These are phyloP conservation scores for Penicillium italicum DNA, from an alignment of 2,329 filamentous ascomycete species.

Conservation along the genomic window DNA sequence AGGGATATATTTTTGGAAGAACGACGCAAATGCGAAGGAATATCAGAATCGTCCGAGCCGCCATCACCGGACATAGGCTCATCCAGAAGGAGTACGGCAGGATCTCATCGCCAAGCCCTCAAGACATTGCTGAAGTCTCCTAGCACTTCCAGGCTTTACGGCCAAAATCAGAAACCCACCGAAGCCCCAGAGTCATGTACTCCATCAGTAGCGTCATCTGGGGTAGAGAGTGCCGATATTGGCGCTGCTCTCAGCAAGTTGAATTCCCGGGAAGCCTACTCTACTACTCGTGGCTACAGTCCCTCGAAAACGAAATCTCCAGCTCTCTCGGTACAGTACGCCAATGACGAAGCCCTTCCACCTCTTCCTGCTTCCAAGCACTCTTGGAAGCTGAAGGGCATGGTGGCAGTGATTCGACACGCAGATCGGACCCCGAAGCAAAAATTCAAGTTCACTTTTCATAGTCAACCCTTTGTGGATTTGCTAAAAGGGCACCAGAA, in stretches of 20 bases:
- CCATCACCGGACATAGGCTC: conserved; percentile 33
- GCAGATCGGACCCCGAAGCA: conserved; percentile 97
- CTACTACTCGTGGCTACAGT: conserved; percentile 21
- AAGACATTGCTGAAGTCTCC: conserved; percentile 63
- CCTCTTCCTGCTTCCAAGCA: conserved; percentile 73
- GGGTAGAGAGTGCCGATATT: conserved; percentile 29
- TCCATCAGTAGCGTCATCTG: conserved; percentile 33
- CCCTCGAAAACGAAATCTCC: conserved; percentile 28
- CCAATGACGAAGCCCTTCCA: conserved; percentile 35
- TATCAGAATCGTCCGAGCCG: conserved; percentile 33
- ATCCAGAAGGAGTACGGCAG: conserved; percentile 38
- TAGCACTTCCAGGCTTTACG: conserved; percentile 59
- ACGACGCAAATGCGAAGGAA: conserved; percentile 47
- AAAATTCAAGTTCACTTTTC: conserved; percentile 99
- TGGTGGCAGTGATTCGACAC: conserved; percentile 93
- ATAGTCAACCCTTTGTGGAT: conserved; percentile 92
- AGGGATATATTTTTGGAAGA: conserved; percentile 85
- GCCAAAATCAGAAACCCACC: conserved; percentile 40
- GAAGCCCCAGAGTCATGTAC: conserved; percentile 37
- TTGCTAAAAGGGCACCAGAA: conserved; percentile 93
- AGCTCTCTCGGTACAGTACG: conserved; percentile 23
- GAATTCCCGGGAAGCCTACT: conserved; percentile 23
- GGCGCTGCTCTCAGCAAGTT: conserved; percentile 14
- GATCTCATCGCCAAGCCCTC: conserved; percentile 49
- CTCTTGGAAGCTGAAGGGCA: conserved; percentile 96